Conservation (phyloP, 2,329 filamentous ascomycete genomes). For the Tympanopsis confertula region DNA sequence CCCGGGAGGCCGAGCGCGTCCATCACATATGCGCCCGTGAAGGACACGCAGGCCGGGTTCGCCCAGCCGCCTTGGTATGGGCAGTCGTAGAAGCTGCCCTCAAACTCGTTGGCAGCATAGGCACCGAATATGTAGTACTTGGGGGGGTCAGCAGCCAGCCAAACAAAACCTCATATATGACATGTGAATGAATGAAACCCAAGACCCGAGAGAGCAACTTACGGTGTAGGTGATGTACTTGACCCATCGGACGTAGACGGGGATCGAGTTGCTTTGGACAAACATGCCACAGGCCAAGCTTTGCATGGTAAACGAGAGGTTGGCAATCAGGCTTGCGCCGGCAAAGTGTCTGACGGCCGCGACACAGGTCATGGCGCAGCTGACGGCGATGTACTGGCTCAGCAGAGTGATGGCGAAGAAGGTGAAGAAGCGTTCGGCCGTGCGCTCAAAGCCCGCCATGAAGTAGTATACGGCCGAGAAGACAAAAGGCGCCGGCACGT, state of each 20-base stretch:
- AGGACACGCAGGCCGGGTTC: slow-evolving; percentile 56
- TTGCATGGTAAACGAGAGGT: slow-evolving; percentile 62
- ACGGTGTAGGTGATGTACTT: slow-evolving; percentile 55
- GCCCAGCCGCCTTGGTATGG: slow-evolving; percentile 47
- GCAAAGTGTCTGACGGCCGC: slow-evolving; percentile 56
- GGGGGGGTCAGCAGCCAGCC: slow-evolving; percentile 5
- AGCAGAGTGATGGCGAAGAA: slow-evolving; percentile 61
- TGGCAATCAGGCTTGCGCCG: slow-evolving; percentile 60
- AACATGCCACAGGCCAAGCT: slow-evolving; percentile 69
- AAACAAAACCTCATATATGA: slow-evolving; percentile 3
- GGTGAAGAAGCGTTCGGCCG: slow-evolving; percentile 54
- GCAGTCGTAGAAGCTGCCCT: slow-evolving; percentile 62
- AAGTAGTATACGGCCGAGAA: slow-evolving; percentile 67
- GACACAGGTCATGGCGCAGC: slow-evolving; percentile 58
- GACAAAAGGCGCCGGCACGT: slow-evolving; percentile 60
- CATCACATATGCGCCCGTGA: slow-evolving; percentile 60
- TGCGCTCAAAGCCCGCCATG: slow-evolving; percentile 61
- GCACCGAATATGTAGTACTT: slow-evolving; percentile 63
- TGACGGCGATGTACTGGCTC: slow-evolving; percentile 64
- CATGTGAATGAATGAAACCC: slow-evolving; percentile 14
- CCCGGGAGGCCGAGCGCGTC: slow-evolving; percentile 54
- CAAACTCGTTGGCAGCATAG: slow-evolving; percentile 62
- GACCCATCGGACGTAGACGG: slow-evolving; percentile 68
- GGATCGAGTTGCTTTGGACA: slow-evolving; percentile 61
- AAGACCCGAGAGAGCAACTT: slow-evolving; percentile 14